Percentiles rank a stretch among this genome's conserved stretches.
phyloP scores from a whole-genome alignment of 495 filamentous ascomycete species.

The Lepraria neglecta region DNA sequence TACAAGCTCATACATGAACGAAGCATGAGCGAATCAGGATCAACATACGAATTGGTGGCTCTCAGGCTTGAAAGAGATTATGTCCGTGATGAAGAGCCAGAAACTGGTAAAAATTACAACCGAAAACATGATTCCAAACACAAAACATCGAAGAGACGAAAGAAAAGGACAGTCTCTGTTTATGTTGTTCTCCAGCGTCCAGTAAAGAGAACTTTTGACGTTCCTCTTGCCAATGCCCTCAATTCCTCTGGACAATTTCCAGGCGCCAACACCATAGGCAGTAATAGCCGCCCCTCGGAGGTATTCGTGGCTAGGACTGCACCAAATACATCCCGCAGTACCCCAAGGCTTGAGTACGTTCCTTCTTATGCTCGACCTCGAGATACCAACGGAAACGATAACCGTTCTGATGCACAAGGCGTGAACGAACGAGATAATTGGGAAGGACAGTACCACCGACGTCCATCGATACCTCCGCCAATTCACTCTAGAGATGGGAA shows the following conservation, averaged over 20 bases:
- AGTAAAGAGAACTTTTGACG: neutral
- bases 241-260: no score
- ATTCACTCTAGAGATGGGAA: no score
- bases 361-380: neutral
- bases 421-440: no score
- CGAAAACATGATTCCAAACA: conserved; percentile 1
- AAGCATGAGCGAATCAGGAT: neutral
- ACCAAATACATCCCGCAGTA: neutral
- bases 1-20: conserved; percentile 8
- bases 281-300: neutral
- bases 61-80: conserved; percentile 1
- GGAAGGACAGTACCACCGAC: neutral
- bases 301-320: neutral
- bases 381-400: neutral
- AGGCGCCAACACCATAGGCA: neutral
- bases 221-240: no score
- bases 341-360: neutral
- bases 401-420: no score
- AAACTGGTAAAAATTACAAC: neutral
- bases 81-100: neutral
- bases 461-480: neutral
- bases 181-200: conserved; percentile 2
- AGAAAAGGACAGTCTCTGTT: neutral
- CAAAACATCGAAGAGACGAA: neutral
- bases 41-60: conserved; percentile 1